Evolutionary conservation across 2,329 filamentous ascomycete species (phyloP), one percentile per base, ranked within the genome.

Genomic region (Fusarium zealandicum): DNA sequence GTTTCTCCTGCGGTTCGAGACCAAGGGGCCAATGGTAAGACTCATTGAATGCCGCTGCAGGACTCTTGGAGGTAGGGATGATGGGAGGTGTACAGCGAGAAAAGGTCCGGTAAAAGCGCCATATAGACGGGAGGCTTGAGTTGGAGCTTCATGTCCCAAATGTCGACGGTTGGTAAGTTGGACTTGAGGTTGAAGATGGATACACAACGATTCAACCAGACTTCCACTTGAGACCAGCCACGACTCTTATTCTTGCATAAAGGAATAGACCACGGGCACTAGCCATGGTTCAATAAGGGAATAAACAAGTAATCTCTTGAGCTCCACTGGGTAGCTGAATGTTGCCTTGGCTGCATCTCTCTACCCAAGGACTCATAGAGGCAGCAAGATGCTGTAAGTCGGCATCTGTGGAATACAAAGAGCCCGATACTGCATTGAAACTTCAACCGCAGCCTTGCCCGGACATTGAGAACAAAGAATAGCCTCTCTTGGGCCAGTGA

Each of bases 1-100:
- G 57, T 47, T 46, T 44, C 30, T 38, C 16, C 55, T 58, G 51
- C 28, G 17, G 28, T 50, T 47, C 28, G 28, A 43, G 46, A 31
- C 30, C 38, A 36, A 38, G 16, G 16, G 30, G 20, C 49, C 40
- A 57, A 61, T 61, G 35, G 45, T 17, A 47, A 44, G 43, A 50
- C 42, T 20, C 30, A 32, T 32, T 32, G 40, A 25, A 46, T 45
- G 44, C 39, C 35, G 37, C 30, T 31, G 30, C 32, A 28, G 49
- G 44, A 42, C 37, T 56, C 14, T 25, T 20, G 44, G 37, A 60
- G 37, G 51, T 18, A 62, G 59, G 59, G 59, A 56, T 25, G 59
- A 46, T 33, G 12, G 17, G 42, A 49, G 38, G 38, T 31, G 16
- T 28, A 51, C 41, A 39, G 43, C 20, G 13, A 28, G 35, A 49